A percentile compares a stretch with the other conserved stretches of the same genome.
phyloP scores from a whole-genome alignment of 768 basidiomycete genomes.

The Suillus fuscotomentosus region DNA sequence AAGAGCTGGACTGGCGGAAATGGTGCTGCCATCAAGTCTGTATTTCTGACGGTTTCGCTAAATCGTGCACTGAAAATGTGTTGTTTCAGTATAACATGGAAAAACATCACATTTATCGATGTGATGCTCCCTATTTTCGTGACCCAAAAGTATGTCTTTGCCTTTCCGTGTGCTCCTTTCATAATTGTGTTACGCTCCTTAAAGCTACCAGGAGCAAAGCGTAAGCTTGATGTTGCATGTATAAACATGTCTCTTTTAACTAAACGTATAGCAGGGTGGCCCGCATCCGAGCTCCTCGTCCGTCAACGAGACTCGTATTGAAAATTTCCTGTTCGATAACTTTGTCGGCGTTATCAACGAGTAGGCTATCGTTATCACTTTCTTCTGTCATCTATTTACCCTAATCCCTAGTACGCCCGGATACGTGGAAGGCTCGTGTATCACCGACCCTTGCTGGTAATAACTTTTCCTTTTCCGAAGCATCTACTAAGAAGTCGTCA shows the following conservation, averaged over 20 bases:
- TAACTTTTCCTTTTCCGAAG: constrained; percentile 8
- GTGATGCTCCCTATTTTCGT: constrained; percentile 61
- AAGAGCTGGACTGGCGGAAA: constrained; percentile 69
- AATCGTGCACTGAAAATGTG: background rate
- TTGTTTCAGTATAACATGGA: constrained; percentile 51
- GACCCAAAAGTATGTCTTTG: constrained; percentile 55
- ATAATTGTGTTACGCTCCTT: background rate
- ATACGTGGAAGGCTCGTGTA: constrained; percentile 57
- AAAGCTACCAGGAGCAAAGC: constrained; percentile 63
- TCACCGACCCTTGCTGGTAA: constrained; percentile 60
- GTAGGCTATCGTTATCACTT: constrained; percentile 18
- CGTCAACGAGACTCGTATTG: constrained; percentile 52
- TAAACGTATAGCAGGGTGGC: constrained; percentile 29
- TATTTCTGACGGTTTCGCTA: background rate
- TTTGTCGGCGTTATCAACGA: constrained; percentile 54
- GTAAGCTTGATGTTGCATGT: constrained; percentile 27
- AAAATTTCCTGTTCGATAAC: constrained; percentile 54
- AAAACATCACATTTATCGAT: constrained; percentile 49
- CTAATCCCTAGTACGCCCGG: constrained; percentile 29
- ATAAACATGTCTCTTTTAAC: background rate
- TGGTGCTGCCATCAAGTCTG: constrained; percentile 54
- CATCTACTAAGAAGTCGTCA: background rate
- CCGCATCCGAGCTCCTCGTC: constrained; percentile 42
- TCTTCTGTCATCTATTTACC: background rate
- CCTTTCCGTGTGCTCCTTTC: background rate